Conservation (phyloP, 306 rosid species). For the Ceratonia siliqua region DNA sequence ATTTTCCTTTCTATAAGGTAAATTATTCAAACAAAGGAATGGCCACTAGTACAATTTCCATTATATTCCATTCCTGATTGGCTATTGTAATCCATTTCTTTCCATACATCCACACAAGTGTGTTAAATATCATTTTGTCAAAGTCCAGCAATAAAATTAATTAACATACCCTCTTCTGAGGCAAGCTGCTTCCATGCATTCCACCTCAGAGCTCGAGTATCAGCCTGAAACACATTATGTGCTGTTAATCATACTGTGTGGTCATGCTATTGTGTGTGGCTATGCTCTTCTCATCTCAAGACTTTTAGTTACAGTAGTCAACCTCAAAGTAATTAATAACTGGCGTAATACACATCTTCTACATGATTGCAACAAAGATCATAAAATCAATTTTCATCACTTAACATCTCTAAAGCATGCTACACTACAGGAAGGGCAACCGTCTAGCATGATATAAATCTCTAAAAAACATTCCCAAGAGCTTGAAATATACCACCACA, state of each 20-base stretch:
- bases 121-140: constrained; percentile 14
- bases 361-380: not conserved
- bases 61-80: constrained; percentile 1
- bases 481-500: constrained; percentile 74
- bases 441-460: constrained; percentile 7
- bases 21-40: constrained; percentile 12
- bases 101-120: constrained; percentile 10
- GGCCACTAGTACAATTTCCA: too few relatives aligned
- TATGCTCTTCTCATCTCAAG: constrained; percentile 25
- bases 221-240: constrained; percentile 72
- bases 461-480: not conserved
- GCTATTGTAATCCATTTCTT: not conserved
- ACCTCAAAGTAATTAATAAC: constrained; percentile 11
- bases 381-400: constrained; percentile 22
- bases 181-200: constrained; percentile 90
- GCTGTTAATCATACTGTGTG: constrained; percentile 8
- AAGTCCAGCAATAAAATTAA: constrained; percentile 16
- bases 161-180: constrained; percentile 71
- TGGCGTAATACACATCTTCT: constrained; percentile 7
- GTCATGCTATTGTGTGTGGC: too few relatives aligned
- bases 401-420: constrained; percentile 24
- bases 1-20: not conserved
- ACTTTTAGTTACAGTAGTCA: not conserved
- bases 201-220: constrained; percentile 75
- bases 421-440: constrained; percentile 23